Evolutionary conservation across 2,329 filamentous ascomycete species (phyloP), one percentile per base, ranked within the genome.

Genomic region (Cryphonectria parasitica): DNA sequence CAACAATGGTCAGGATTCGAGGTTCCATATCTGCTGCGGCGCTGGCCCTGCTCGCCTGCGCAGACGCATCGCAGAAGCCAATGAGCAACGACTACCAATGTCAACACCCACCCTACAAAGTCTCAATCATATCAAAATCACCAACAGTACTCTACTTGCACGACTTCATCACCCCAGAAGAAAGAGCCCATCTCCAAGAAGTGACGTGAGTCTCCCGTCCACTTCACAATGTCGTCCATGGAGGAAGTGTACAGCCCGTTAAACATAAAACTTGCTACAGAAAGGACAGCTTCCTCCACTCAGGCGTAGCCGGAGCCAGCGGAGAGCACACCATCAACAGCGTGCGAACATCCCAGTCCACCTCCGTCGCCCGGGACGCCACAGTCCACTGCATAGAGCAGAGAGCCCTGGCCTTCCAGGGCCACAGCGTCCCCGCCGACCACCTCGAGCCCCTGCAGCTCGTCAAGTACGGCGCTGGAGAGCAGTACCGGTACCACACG

Each of bases 401-500:
- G 60, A 79, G 81, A 4, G 81, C 81, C 3, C 75, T 79, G 7
- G 73, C 77, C 19, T 82, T 83, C 69, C 81, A 82, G 67, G 80
- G 81, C 63, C 79, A 81, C 66, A 78, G 80, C 69, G 74, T 77
- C 61, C 75, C 77, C 6, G 76, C 76, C 25, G 73, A 74, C 15
- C 74, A 81, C 64, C 77, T 82, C 19, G 80, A 82, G 75, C 79
- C 81, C 0, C 71, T 82, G 25, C 81, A 82, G 72, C 78, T 82
- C 7, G 81, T 82, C 56, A 79, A 78, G 66, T 83, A 83, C 67
- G 80, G 75, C 31, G 69, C 72, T 11, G 80, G 80, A 13, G 80
- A 82, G 72, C 79, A 77, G 56, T 82, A 82, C 73, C 78, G 82
- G 69, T 80, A 79, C 73, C 82, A 83, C 72, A 81, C 79, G n/a